These are phyloP conservation scores for Heliosperma pusillum DNA, from an alignment of 148 eudicot species.

Conservation along the genomic window DNA sequence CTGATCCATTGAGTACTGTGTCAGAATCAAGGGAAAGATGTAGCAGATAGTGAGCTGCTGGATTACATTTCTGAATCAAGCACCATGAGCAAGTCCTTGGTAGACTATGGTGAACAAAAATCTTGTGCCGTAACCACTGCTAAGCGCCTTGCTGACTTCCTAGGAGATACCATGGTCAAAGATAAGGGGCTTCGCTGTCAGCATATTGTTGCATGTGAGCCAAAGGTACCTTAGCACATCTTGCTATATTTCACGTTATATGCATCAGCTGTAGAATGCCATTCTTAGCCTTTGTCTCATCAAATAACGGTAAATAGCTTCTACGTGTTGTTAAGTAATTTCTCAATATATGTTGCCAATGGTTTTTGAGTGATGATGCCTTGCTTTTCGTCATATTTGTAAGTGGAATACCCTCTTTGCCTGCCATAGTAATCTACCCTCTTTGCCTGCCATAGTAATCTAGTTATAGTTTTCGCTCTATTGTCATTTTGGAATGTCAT, in stretches of 20 bases:
- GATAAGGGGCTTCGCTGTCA: slow-evolving; percentile 95
- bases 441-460: too few relatives aligned
- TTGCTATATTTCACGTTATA: background rate
- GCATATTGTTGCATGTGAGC: slow-evolving; percentile 93
- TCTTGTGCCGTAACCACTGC: slow-evolving; percentile 99
- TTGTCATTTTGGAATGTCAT: background rate
- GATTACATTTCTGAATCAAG: slow-evolving; percentile 96
- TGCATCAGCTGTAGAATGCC: background rate
- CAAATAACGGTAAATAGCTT: background rate
- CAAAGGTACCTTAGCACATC: slow-evolving; percentile 56
- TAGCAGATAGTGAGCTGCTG: slow-evolving; percentile 92
- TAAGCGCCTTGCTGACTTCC: slow-evolving; percentile 89
- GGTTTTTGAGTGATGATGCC: background rate
- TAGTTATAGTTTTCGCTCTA: background rate
- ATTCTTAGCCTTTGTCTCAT: background rate
- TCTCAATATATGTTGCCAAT: background rate
- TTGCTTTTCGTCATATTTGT: background rate
- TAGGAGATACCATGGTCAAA: slow-evolving; percentile 98
- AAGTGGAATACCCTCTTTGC: background rate
- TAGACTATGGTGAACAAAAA: slow-evolving; percentile 91
- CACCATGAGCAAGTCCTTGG: slow-evolving; percentile 98
- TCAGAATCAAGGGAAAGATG: slow-evolving; percentile 88
- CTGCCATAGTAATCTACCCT: background rate
- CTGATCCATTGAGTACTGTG: slow-evolving; percentile 22
- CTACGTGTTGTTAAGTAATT: background rate